Evolutionary conservation across 805 yeast genomes (phyloP).

Genomic region (Sugiyamaella valdiviana): DNA sequence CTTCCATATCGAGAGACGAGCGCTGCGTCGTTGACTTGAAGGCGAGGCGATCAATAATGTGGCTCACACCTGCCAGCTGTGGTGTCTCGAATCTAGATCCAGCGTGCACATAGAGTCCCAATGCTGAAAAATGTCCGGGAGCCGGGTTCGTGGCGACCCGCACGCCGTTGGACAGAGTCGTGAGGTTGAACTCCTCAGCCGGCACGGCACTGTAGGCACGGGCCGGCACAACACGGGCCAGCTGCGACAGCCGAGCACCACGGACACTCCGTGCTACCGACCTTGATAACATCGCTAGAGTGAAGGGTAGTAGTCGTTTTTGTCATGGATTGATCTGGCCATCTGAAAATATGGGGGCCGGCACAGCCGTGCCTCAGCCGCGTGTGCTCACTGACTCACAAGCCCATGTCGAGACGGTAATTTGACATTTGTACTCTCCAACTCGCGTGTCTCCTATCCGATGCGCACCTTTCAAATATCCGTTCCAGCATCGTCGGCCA

Average conservation of each 20-base stretch:
- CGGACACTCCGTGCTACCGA: background rate
- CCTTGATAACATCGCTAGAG: background rate
- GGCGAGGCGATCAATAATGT: constrained; percentile 78
- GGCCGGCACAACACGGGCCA: background rate
- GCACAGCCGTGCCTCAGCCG: background rate
- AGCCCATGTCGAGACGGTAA: background rate
- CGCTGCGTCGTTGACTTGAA: constrained; percentile 36
- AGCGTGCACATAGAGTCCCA: constrained; percentile 84
- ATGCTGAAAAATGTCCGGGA: constrained; percentile 86
- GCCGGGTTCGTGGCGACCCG: constrained; percentile 76
- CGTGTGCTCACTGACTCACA: too few species aligned
- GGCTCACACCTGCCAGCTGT: constrained; percentile 65
- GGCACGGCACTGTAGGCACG: background rate
- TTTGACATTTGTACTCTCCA: too few species aligned
- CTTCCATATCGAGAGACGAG: constrained; percentile 64
- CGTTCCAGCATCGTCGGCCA: constrained; percentile 96
- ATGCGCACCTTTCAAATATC: constrained; percentile 49
- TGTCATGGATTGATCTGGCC: background rate
- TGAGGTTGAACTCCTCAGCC: constrained; percentile 18
- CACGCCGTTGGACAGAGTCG: constrained; percentile 66
- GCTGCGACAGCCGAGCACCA: background rate
- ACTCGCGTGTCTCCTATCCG: background rate
- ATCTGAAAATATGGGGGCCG: background rate
- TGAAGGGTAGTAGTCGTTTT: background rate
- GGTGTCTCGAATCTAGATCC: constrained; percentile 79